phyloP scores from a whole-genome alignment of 2,329 filamentous ascomycete genomes.

The Penicillium decumbens region DNA sequence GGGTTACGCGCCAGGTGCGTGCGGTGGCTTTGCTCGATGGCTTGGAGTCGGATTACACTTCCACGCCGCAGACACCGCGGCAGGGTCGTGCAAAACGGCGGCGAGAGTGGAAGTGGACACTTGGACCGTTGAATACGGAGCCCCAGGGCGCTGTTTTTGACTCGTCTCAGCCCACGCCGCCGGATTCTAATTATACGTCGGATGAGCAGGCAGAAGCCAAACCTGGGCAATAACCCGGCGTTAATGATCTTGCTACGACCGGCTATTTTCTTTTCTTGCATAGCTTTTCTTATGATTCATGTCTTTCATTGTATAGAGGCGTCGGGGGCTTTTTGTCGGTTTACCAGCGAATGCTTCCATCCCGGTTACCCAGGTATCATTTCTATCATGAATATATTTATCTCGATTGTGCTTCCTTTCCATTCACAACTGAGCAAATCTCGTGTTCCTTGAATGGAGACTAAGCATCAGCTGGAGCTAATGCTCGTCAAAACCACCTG shows the following conservation, averaged over 20 bases:
- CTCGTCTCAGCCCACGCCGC: constrained; percentile 1
- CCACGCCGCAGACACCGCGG: constrained; percentile 51
- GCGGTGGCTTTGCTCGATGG: constrained; percentile 39
- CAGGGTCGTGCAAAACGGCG: constrained; percentile 51
- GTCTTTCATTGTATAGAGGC: constrained; percentile 18
- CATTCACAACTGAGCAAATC: neutral
- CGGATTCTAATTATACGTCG: neutral
- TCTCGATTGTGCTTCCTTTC: neutral
- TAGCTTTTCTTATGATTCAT: constrained; percentile 18
- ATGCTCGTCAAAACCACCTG: too few species aligned
- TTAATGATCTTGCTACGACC: neutral
- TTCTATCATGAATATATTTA: neutral
- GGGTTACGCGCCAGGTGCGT: constrained; percentile 36
- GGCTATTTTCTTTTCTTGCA: constrained; percentile 1
- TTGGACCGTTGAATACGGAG: constrained; percentile 42
- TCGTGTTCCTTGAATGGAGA: too few species aligned
- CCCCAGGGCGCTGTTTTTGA: constrained; percentile 7
- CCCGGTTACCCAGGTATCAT: constrained; percentile 1
- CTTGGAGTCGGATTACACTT: constrained; percentile 45
- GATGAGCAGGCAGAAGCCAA: neutral
- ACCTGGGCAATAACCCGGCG: neutral
- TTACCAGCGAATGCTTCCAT: constrained; percentile 6
- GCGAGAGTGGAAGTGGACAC: constrained; percentile 56
- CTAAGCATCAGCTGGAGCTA: too few species aligned
- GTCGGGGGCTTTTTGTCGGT: constrained; percentile 6